phyloP scores from a whole-genome alignment of 2,329 filamentous ascomycete genomes.

The Nemania abortiva region DNA sequence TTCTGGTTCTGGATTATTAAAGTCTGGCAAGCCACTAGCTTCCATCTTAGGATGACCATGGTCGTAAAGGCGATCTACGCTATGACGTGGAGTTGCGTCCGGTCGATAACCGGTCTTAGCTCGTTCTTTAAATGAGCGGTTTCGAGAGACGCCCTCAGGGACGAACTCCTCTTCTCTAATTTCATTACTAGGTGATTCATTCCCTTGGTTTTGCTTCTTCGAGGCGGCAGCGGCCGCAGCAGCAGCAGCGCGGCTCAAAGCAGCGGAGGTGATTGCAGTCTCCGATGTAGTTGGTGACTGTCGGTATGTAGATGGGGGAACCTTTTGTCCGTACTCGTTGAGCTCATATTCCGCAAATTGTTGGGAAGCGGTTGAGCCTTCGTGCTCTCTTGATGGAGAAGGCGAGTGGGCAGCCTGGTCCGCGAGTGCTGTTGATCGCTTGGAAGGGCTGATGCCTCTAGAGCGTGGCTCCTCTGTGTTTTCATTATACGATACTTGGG shows the following conservation, averaged over 20 bases:
- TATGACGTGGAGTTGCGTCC: conserved; percentile 68
- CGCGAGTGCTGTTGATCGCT: conserved; percentile 54
- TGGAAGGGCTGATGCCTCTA: conserved; percentile 57
- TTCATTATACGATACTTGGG: conserved; percentile 50
- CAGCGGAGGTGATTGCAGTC: conserved; percentile 68
- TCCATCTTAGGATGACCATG: conserved; percentile 68
- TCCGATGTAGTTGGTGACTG: conserved; percentile 69
- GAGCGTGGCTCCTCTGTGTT: conserved; percentile 35
- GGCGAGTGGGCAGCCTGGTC: conserved; percentile 59
- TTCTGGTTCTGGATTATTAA: conserved; percentile 79
- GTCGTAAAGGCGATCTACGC: conserved; percentile 68
- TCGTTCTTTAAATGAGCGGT: conserved; percentile 75
- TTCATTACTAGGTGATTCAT: conserved; percentile 54
- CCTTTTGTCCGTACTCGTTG: conserved; percentile 69
- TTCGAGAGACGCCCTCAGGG: conserved; percentile 66
- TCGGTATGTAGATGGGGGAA: conserved; percentile 59
- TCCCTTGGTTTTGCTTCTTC: conserved; percentile 60
- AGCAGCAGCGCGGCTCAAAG: conserved; percentile 63
- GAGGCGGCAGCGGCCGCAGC: conserved; percentile 61
- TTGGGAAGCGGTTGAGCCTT: conserved; percentile 53
- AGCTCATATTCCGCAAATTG: conserved; percentile 69
- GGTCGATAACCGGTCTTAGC: conserved; percentile 68
- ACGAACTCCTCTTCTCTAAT: conserved; percentile 56
- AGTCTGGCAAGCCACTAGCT: conserved; percentile 76
- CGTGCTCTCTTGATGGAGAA: conserved; percentile 47